Base-by-base conservation (phyloP, 495 filamentous ascomycete species). In the Penicillium nucicola region DNA sequence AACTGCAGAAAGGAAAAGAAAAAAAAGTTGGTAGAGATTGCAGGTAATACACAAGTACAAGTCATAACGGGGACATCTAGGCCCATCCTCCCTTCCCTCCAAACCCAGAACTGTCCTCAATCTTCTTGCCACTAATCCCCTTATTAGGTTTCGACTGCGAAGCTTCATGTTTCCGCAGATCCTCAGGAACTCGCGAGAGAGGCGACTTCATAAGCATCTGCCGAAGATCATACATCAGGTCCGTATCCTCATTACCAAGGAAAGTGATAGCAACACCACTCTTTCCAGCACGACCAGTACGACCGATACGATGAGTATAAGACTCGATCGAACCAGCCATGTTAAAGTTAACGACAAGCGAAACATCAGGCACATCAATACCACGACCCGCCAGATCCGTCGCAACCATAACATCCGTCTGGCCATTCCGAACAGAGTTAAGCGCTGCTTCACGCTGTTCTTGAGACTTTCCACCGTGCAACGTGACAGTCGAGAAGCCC, bases 231-330 rank as follows among this genome's bases (percentile, higher is more conserved):
- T 95, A 97, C 86, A 98, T 82, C 12, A 92, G 86, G 67, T 97
- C 92, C 1, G 79, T 57, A 77, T 98, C 93, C 70, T 98, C 93
- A 59, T 84, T 89, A 38, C 93, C 91, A 69, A 97, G 68, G 78
- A 98, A 98, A 0, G 93, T 97, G 46, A 99, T 93, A 18, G 93
- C 88, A 49, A 96, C 86, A 87, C 93, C 93, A 58, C 85, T 95
- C 81, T 97, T 97, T 28, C 95, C 95, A 22, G 95, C 93, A 86
- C 93, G 84, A 79, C 93, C 93, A 9, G 93, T 99, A 75, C 93
- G 85, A 69, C 93, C 93, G 59, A 99, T 91, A 79, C 93, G 86
- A 79, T 99, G 93, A 11, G 92, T 97, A 65, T 99, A 99, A 58
- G 84, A 86, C 70, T 99, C 93, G 58, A 99, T 99, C 53, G 78